These are phyloP conservation scores for Dissophora ornata DNA, from an alignment of 192 early-diverging fungal genomes.

Conservation along the genomic window DNA sequence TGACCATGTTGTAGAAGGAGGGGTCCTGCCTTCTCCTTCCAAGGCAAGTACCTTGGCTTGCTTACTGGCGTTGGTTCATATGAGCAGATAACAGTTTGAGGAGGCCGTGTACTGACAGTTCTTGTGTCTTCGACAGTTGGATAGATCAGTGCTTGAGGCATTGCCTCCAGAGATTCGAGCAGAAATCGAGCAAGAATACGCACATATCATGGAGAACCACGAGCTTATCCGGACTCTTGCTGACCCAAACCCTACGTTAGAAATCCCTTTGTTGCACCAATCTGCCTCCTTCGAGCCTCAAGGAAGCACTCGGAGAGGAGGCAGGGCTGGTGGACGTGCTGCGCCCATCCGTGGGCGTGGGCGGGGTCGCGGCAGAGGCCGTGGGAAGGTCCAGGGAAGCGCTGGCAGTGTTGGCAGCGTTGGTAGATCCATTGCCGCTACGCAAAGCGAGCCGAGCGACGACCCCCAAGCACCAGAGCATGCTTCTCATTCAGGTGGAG, in stretches of 20 bases:
- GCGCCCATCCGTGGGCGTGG: conserved; percentile 1
- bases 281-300: neutral
- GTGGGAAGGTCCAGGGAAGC: neutral
- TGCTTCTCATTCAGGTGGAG: too few relatives aligned
- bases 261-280: neutral
- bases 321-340: neutral
- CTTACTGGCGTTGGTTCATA: too few relatives aligned
- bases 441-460: too few relatives aligned
- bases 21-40: conserved; percentile 18
- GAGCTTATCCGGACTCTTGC: conserved; percentile 20
- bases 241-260: neutral
- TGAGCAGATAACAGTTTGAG: too few relatives aligned
- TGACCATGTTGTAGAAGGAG: neutral
- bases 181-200: conserved; percentile 51
- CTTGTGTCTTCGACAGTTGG: too few relatives aligned
- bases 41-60: conserved; percentile 7
- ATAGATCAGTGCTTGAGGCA: conserved; percentile 36
- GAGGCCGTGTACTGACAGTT: too few relatives aligned
- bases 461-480: neutral
- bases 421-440: too few relatives aligned
- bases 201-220: conserved; percentile 36
- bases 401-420: neutral
- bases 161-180: conserved; percentile 46
- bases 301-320: conserved; percentile 3
- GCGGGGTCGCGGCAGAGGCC: neutral